Percentiles rank a stretch among this genome's conserved stretches.
Evolutionary conservation across 2,329 filamentous ascomycete species (phyloP).

Genomic region (Exophiala calicioides): DNA sequence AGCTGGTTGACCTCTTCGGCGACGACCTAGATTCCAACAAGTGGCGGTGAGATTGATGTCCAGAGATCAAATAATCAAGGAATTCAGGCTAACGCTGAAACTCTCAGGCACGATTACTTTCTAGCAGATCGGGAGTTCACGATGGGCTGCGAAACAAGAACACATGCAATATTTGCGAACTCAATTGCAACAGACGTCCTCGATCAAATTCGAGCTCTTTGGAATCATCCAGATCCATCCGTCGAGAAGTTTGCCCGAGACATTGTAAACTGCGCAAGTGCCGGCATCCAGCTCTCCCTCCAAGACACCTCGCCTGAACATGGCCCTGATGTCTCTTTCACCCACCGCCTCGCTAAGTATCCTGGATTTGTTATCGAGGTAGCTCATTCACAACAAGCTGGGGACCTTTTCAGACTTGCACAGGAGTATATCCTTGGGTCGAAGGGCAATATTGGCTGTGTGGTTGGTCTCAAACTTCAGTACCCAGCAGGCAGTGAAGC

Average conservation of each 20-base stretch:
- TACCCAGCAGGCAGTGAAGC: not conserved
- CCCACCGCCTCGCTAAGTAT: not conserved
- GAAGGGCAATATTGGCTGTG: not conserved
- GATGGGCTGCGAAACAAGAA: no score
- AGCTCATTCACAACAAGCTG: not conserved
- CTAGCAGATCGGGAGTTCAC: no score
- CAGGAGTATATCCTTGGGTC: not conserved
- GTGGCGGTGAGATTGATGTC: no score
- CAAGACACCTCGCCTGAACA: not conserved
- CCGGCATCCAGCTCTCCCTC: conserved; percentile 36
- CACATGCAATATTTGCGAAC: no score
- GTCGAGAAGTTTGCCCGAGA: conserved; percentile 13
- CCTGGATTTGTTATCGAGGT: not conserved
- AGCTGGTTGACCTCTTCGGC: no score
- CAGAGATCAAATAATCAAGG: no score
- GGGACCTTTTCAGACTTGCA: not conserved
- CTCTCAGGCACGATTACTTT: no score
- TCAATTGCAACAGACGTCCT: no score
- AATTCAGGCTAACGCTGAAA: no score
- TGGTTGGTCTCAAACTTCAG: not conserved
- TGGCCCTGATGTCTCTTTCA: not conserved
- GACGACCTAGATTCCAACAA: no score
- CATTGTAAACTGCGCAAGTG: conserved; percentile 51
- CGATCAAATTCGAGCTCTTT: no score
- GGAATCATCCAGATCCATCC: not conserved